A percentile compares a stretch with the other conserved stretches of the same genome.
phyloP scores from a whole-genome alignment of 768 basidiomycete genomes.

The Tricholoma sp. region DNA sequence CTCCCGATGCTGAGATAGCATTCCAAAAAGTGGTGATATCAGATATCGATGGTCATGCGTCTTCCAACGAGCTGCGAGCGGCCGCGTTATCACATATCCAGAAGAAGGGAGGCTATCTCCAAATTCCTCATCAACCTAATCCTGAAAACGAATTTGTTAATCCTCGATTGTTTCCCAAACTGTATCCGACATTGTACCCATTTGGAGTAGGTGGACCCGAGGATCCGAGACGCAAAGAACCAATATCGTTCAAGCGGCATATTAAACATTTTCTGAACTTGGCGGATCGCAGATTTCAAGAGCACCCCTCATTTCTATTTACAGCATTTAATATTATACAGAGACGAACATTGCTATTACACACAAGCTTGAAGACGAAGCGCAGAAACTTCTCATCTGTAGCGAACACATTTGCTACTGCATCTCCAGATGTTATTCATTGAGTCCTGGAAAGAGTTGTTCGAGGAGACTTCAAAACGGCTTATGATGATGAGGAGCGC shows the following conservation, averaged over 20 bases:
- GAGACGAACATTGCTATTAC: slow-evolving; percentile 20
- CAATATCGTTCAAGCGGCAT: slow-evolving; percentile 29
- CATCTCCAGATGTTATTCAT: not conserved
- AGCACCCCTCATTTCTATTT: slow-evolving; percentile 36
- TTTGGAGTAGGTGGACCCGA: slow-evolving; percentile 10
- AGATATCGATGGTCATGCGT: not conserved
- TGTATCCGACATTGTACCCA: slow-evolving; percentile 38
- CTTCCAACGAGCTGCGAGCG: not conserved
- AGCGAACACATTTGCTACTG: not conserved
- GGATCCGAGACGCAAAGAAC: not conserved
- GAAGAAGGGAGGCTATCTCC: not conserved
- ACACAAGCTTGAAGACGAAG: slow-evolving; percentile 27
- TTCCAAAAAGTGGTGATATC: slow-evolving; percentile 1
- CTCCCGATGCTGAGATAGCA: not conserved
- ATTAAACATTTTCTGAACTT: slow-evolving; percentile 26
- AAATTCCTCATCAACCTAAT: not conserved
- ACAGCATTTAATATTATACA: slow-evolving; percentile 37
- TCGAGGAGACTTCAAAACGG: not conserved
- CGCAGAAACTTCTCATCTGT: slow-evolving; percentile 15
- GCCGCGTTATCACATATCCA: not conserved
- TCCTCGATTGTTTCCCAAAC: slow-evolving; percentile 29
- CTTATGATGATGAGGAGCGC: slow-evolving; percentile 4
- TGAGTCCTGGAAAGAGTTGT: not conserved
- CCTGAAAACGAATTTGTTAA: slow-evolving; percentile 31
- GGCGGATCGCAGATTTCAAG: slow-evolving; percentile 27